Base-by-base conservation (phyloP, 495 filamentous ascomycete genomes). In the Aspergillus coremiiformis region DNA sequence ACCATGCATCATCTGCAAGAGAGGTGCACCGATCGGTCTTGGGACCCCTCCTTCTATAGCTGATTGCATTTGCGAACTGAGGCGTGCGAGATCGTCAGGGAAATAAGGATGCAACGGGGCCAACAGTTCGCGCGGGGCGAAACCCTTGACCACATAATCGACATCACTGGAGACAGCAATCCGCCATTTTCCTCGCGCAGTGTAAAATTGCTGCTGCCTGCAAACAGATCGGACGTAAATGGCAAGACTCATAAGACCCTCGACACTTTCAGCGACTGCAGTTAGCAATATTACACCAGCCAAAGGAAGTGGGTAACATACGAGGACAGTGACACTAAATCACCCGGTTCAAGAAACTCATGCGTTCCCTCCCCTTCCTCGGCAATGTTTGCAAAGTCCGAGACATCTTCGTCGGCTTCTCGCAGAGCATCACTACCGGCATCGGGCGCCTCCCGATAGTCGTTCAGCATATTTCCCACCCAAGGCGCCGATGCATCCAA, bases 131-230 rank as follows among this genome's bases (percentile, higher is more conserved):
- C 68, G 72, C 5, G 78, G 57, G 15, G 82, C 77, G 63, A 91
- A 91, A 1, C 67, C 66, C 49, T 81, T 82, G 44, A 91, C 70
- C 5, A 81, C 75, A 62, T 84, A 92, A 43, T 79, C 72, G 6
- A 83, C 58, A 41, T 67, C 59, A 37, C 68, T 57, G 5, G 65
- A 54, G 1, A 53, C 57, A 43, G 73, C 71, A 30, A 84, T 72
- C n/a, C 85, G 71, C 87, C 87, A 94, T 55, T 82, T 81, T 20
- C 90, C 90, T 24, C 77, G 72, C 42, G 75, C 74, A 0, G 83
- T 84, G 62, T 90, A 90, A 61, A 86, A 90, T 49, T 94, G 87
- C 43, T 73, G 68, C 48, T 81, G 76, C 46, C 69, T 73, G 39
- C 81, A 77, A 45, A 87, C 61, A 12, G 79, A 77, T 19, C 80